phyloP scores from a whole-genome alignment of 495 filamentous ascomycete genomes.

The Pyronema omphalodes region DNA sequence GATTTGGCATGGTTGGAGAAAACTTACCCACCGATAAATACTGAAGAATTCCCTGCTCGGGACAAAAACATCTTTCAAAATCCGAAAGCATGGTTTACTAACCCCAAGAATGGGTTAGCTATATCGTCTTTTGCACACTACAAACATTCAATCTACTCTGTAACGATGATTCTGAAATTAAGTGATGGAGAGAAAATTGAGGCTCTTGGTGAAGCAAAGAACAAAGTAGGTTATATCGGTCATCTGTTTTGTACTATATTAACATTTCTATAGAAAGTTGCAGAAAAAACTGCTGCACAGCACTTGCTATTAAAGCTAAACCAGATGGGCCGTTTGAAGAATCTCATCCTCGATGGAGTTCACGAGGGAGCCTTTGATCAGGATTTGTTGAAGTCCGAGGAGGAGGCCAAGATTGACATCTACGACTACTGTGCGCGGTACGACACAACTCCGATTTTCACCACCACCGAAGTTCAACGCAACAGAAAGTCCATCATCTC shows the following conservation, averaged over 20 bases:
- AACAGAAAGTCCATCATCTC: conserved; percentile 14
- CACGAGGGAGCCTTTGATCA: conserved; percentile 16
- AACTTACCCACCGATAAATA: conserved; percentile 10
- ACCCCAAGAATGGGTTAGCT: conserved; percentile 14
- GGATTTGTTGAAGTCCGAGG: conserved; percentile 18
- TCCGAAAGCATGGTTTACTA: conserved; percentile 19
- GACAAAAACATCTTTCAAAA: conserved; percentile 19
- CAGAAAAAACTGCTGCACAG: conserved; percentile 25
- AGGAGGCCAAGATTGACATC: conserved; percentile 28
- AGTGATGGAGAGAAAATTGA: conserved; percentile 15
- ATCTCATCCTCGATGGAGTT: conserved; percentile 15
- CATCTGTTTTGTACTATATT: background rate
- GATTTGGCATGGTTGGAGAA: conserved; percentile 14
- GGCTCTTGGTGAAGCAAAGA: conserved; percentile 23
- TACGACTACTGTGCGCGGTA: conserved; percentile 35
- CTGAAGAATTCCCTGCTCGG: conserved; percentile 16
- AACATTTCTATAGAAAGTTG: conserved; percentile 21
- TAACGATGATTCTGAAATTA: conserved; percentile 21
- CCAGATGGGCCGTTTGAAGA: conserved; percentile 20
- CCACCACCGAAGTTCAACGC: conserved; percentile 5
- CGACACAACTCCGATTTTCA: conserved; percentile 26
- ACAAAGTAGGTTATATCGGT: conserved; percentile 17
- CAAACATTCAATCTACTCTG: conserved; percentile 6
- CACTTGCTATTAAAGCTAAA: conserved; percentile 25
- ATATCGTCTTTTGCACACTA: conserved; percentile 10